Base-by-base conservation (phyloP, 2,329 filamentous ascomycete genomes). In the Aspergillus proliferans region DNA sequence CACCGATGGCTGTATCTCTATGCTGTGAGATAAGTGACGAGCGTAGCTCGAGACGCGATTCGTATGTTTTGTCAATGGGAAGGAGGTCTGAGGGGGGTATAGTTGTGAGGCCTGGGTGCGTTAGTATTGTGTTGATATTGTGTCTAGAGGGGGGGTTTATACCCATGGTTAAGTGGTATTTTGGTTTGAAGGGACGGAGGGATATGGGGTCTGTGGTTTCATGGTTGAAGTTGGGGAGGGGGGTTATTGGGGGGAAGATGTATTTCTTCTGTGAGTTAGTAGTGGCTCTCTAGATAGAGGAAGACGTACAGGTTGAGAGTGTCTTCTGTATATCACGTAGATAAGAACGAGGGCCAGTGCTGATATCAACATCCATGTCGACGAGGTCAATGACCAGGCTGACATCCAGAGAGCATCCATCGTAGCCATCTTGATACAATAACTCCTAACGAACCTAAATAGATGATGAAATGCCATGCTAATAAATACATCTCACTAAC, bases 91-190 rank as follows among this genome's bases (percentile, higher is more conserved):
- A 79, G 0, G 78, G 61, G 7, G 73, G 60, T 12, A 75, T 71
- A 41, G 70, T 78, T 58, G 81, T 74, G 21, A 84, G 70, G 3
- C 73, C 80, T 83, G 56, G 6, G 34, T 36, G 2, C 2, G 3
- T 39, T 15, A 15, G 22, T 4, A 22, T 22, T 40, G 1, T 18
- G 14, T 22, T 41, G 3, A 3, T 21, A 19, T 41, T 41, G 15
- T 14, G 14, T 21, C 38, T 26, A 21, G 5, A 18, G 26, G 15
- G 26, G 15, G 41, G 50, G 3, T 26, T 3, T n/a, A 52, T 65
- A 82, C 81, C 78, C 82, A 85, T 85, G 5, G 81, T 83, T 45
- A 85, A 63, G 58, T 84, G 76, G 58, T 81, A 85, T 56, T 77
- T 82, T 4, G 79, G 75, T 61, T 81, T 83, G 64, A 83, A 83